A percentile compares a stretch with the other conserved stretches of the same genome.
Conservation (phyloP, 805 yeast species). For the Kuraishia cidri region DNA sequence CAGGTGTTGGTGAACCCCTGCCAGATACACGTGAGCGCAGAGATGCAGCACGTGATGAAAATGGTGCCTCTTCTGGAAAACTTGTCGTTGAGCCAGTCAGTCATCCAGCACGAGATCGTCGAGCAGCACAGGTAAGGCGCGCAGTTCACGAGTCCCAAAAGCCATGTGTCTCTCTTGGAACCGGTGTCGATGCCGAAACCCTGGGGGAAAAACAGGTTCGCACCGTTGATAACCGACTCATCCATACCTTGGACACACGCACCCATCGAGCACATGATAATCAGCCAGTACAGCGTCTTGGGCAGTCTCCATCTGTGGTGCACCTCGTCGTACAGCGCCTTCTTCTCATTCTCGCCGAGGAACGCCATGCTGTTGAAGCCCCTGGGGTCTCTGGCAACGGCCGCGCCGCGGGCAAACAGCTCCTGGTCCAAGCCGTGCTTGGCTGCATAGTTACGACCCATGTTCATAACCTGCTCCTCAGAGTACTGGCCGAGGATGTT, state of each 20-base stretch:
- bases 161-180: conserved; percentile 41
- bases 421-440: conserved; percentile 48
- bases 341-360: conserved; percentile 45
- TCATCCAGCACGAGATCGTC: conserved; percentile 50
- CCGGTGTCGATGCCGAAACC: conserved; percentile 41
- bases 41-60: conserved; percentile 51
- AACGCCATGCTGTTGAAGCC: conserved; percentile 50
- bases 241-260: conserved; percentile 82
- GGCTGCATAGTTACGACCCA: conserved; percentile 60
- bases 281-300: conserved; percentile 39
- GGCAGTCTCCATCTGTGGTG: conserved; percentile 38
- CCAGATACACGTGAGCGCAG: conserved; percentile 60
- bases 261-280: conserved; percentile 63
- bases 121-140: conserved; percentile 66
- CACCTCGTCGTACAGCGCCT: conserved; percentile 34
- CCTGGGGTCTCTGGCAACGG: conserved; percentile 53
- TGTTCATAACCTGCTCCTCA: conserved; percentile 54
- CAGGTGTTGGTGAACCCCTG: conserved; percentile 55
- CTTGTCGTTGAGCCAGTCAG: conserved; percentile 47
- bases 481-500: conserved; percentile 50
- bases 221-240: conserved; percentile 70
- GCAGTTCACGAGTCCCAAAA: conserved; percentile 57
- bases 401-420: conserved; percentile 57
- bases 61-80: conserved; percentile 63
- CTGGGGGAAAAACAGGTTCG: conserved; percentile 50